A percentile compares a stretch with the other conserved stretches of the same genome.
phyloP scores from a whole-genome alignment of 306 rosid genomes.

The Lagenaria siceraria region DNA sequence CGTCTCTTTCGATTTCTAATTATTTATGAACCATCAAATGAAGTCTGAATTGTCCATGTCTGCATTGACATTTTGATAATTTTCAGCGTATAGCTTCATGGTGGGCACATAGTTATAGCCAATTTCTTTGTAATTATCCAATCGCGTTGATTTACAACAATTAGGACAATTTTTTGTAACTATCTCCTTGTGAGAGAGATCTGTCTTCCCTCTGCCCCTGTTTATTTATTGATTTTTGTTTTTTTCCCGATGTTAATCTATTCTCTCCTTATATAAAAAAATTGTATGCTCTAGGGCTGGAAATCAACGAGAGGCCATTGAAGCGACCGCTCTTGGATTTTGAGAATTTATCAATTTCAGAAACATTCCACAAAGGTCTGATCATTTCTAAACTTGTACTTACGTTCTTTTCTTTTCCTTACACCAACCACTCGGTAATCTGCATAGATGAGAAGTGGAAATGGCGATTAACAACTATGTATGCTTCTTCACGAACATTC shows the following conservation, averaged over 20 bases:
- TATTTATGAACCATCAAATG: background rate
- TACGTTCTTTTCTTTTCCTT: background rate
- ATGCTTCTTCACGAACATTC: background rate
- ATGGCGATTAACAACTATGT: background rate
- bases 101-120: too few relatives aligned
- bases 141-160: too few relatives aligned
- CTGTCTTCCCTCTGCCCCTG: too few relatives aligned
- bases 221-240: too few relatives aligned
- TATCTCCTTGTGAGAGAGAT: too few relatives aligned
- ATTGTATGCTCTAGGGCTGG: conserved; percentile 43
- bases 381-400: background rate
- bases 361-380: conserved; percentile 39
- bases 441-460: background rate
- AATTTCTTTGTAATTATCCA: too few relatives aligned
- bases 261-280: too few relatives aligned
- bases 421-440: background rate
- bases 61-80: background rate
- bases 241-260: too few relatives aligned
- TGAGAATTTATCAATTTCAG: conserved; percentile 43
- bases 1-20: background rate
- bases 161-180: too few relatives aligned
- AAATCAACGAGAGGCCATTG: conserved; percentile 71
- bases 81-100: too few relatives aligned
- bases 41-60: background rate
- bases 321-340: conserved; percentile 79